Percentiles rank a stretch among this genome's conserved stretches.
Evolutionary conservation across 139 green algal species (phyloP).

Genomic region (Astrephomene gubernaculifera): DNA sequence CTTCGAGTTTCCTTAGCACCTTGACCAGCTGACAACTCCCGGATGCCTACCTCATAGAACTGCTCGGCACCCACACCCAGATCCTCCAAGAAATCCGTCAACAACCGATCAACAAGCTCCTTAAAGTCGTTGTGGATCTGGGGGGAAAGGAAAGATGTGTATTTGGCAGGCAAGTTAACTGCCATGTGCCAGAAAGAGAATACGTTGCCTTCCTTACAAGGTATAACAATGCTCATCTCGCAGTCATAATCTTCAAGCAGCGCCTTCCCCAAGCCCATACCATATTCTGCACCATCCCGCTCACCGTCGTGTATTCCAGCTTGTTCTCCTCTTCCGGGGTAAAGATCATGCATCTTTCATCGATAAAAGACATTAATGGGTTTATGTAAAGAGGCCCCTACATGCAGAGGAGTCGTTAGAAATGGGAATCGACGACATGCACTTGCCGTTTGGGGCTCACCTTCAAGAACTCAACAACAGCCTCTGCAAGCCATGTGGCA

Average conservation of each 20-base stretch:
- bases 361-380: conserved; percentile 75
- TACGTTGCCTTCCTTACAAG: no score
- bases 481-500: conserved; percentile 53
- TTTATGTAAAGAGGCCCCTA: conserved; percentile 66
- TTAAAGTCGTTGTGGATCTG: conserved; percentile 67
- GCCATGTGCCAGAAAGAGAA: no score
- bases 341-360: conserved; percentile 71
- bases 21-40: no score
- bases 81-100: conserved; percentile 70
- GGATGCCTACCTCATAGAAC: conserved; percentile 55
- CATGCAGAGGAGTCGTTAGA: no score
- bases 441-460: no score
- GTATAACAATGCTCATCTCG: no score
- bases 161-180: no score
- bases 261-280: no score
- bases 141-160: not conserved
- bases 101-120: conserved; percentile 67
- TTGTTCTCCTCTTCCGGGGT: conserved; percentile 76
- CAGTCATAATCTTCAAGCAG: no score
- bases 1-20: no score
- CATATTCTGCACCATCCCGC: not conserved
- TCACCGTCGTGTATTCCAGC: conserved; percentile 68
- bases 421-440: no score
- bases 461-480: conserved; percentile 59
- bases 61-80: conserved; percentile 61